Percentiles rank a stretch among this genome's conserved stretches.
These are phyloP conservation scores for Septoria linicola DNA, from an alignment of 2,329 filamentous ascomycete genomes.

Conservation along the genomic window DNA sequence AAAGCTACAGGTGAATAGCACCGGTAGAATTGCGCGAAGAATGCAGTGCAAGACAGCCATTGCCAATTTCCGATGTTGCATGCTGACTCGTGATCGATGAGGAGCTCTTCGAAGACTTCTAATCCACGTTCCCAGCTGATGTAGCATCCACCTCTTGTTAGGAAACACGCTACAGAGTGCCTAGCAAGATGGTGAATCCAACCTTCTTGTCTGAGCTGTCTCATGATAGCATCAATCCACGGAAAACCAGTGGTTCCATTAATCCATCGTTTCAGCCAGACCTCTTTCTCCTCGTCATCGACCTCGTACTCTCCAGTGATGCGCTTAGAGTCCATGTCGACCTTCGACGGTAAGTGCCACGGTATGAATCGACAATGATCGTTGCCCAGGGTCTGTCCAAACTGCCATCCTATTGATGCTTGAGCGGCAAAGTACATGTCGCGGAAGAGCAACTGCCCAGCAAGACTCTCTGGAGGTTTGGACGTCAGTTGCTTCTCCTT, in stretches of 20 bases:
- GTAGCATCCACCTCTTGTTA: conserved; percentile 77
- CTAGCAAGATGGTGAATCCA: conserved; percentile 80
- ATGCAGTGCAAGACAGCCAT: conserved; percentile 73
- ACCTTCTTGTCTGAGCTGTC: conserved; percentile 67
- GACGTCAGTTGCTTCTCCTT: conserved; percentile 54
- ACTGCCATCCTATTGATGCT: conserved; percentile 63
- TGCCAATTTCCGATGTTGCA: conserved; percentile 78
- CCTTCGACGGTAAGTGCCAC: conserved; percentile 70
- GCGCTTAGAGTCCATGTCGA: conserved; percentile 48
- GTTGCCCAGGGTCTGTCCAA: conserved; percentile 66
- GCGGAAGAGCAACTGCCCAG: conserved; percentile 71
- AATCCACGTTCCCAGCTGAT: conserved; percentile 76
- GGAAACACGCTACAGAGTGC: conserved; percentile 75
- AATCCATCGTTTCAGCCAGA: conserved; percentile 68
- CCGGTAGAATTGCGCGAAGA: conserved; percentile 70
- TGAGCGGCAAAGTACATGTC: conserved; percentile 85
- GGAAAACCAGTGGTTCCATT: conserved; percentile 71
- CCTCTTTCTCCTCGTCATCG: conserved; percentile 62
- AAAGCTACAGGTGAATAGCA: conserved; percentile 65
- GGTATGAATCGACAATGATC: conserved; percentile 69
- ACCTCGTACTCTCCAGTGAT: conserved; percentile 63
- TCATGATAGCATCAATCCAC: conserved; percentile 79
- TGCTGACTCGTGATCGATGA: conserved; percentile 72
- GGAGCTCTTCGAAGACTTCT: conserved; percentile 73
- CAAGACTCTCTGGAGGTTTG: conserved; percentile 64